Percentiles rank a stretch among this genome's conserved stretches.
Conservation (phyloP, 2,329 filamentous ascomycete genomes). For the Talaromyces sp. region DNA sequence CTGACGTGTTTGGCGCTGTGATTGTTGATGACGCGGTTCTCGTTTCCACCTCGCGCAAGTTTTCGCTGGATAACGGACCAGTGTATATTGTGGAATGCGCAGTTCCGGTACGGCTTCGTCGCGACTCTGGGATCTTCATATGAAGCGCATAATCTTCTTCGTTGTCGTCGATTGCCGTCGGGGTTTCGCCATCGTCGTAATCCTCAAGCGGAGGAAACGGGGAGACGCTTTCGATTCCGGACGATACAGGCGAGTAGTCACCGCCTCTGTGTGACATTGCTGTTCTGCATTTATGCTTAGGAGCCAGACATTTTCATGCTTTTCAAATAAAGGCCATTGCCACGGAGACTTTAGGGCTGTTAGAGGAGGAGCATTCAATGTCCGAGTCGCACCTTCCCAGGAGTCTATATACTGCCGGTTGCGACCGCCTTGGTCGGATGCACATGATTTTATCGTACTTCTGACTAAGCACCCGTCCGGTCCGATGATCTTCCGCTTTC, state of each 20-base stretch:
- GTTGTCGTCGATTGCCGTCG: background rate
- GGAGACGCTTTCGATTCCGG: slow-evolving; percentile 11
- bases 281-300: background rate
- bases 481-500: too few relatives aligned
- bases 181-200: slow-evolving; percentile 1
- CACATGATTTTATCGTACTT: too few relatives aligned
- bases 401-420: background rate
- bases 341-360: background rate
- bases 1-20: background rate
- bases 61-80: background rate
- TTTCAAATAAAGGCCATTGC: background rate
- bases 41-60: background rate
- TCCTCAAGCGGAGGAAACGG: slow-evolving; percentile 12
- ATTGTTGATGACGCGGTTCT: background rate
- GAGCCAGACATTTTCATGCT: background rate
- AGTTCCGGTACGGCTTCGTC: slow-evolving; percentile 3
- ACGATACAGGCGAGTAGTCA: slow-evolving; percentile 10
- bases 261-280: slow-evolving; percentile 6
- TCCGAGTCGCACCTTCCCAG: background rate
- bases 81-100: slow-evolving; percentile 3
- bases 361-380: background rate
- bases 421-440: background rate
- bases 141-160: slow-evolving; percentile 9
- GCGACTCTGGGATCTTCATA: slow-evolving; percentile 3
- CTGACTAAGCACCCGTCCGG: too few relatives aligned